Conservation (phyloP, 176 grass and related monocot genomes). For the Stipa capillata region DNA sequence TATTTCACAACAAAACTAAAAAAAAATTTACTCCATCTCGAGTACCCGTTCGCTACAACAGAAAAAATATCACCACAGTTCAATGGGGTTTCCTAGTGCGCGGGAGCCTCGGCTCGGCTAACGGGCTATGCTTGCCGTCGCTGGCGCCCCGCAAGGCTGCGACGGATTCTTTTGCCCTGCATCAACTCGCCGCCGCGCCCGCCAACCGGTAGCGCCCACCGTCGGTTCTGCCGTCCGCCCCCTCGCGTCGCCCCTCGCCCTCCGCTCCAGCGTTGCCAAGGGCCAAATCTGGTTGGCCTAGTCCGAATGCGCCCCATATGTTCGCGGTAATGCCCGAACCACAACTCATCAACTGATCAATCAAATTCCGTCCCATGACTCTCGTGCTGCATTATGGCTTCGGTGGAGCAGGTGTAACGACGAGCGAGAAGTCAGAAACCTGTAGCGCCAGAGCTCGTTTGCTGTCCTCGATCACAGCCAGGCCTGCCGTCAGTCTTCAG, state of each 20-base stretch:
- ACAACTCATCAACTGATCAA: neutral
- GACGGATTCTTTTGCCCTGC: neutral
- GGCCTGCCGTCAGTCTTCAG: too few species aligned
- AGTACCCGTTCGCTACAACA: neutral
- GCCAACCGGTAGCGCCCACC: neutral
- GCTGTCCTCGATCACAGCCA: neutral
- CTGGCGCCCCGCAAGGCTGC: neutral
- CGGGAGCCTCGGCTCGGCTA: neutral
- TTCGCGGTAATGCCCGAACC: conserved; percentile 5
- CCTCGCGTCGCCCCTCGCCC: too few species aligned
- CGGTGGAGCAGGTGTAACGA: neutral
- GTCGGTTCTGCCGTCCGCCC: neutral
- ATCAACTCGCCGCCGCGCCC: neutral
- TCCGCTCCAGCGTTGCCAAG: neutral
- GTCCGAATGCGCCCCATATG: neutral
- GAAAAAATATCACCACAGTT: too few species aligned
- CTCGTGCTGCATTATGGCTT: neutral
- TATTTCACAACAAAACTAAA: too few species aligned
- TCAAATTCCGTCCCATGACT: neutral
- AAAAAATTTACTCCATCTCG: neutral
- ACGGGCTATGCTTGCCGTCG: neutral
- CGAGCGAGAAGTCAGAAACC: neutral
- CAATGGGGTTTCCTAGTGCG: too few species aligned
- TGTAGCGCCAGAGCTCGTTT: neutral
- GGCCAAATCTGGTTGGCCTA: neutral